Base-by-base conservation (phyloP, 1,139 yeast genomes). In the Kurtzmaniella quercitrusa region DNA sequence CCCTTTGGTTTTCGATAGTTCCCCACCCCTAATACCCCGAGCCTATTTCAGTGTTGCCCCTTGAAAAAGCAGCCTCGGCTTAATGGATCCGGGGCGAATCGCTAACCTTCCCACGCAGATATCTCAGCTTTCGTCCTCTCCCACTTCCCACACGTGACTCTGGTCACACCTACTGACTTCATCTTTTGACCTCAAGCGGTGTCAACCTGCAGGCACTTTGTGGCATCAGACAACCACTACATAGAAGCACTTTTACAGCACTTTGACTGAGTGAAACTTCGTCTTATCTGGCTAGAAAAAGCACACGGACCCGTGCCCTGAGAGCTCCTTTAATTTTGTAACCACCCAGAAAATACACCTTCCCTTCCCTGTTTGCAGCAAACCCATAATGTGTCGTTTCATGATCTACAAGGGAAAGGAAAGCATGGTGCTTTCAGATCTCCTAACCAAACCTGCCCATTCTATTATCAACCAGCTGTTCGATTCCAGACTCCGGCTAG, bases 391-490 rank as follows among this genome's bases (percentile, higher is more conserved):
- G 79, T 73, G 79, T 48, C 68, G 79, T 16, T 73, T 73, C 48
- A 73, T 73, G 78, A 73, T 73, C 36, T 73, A 66, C 55, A 73
- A 73, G 50, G 79, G 79, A 39, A 61, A 71, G 33, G 96, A 91
- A 56, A 86, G 95, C 4, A 88, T 90, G 64, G 77, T 86, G 40
- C 75, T 93, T 39, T 88, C 95, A 8, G 94, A 91, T 59, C 72
- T 93, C 34, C 74, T 93, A 44, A 93, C 98, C 2, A 79, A 90
- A 48, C 98, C 98, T 0, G 98, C 96, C 1, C 98, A 93, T 60
- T 89, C 97, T 9, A 93, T 93, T 58, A 93, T 93, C 60, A 93
- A 93, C 62, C 98, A 93, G 61, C 88, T 96, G 2, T 93, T 87
- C 56, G 98, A 93, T 60, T 84, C 95, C 27, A 65, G 98, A 43